These are phyloP conservation scores for Trichophyton schoenleinii DNA, from an alignment of 2,329 filamentous ascomycete species.

Conservation along the genomic window DNA sequence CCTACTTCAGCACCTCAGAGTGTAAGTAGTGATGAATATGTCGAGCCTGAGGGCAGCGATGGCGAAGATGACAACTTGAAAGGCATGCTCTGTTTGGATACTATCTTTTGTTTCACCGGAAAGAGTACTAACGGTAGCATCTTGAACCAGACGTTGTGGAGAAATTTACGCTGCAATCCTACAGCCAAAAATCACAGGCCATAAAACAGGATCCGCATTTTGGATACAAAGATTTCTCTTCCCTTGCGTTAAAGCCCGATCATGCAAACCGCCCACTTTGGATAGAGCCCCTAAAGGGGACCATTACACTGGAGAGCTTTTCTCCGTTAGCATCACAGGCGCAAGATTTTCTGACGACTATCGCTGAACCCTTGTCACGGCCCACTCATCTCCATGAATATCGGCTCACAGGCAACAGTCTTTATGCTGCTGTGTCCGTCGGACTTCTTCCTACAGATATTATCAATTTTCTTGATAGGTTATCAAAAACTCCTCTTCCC, in stretches of 20 bases:
- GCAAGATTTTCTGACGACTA: conserved; percentile 89
- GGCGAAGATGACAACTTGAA: conserved; percentile 35
- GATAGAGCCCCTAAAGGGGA: conserved; percentile 78
- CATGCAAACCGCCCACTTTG: conserved; percentile 82
- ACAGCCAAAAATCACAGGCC: conserved; percentile 32
- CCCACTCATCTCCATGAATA: conserved; percentile 92
- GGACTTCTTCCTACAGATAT: conserved; percentile 85
- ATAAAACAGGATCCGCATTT: conserved; percentile 43
- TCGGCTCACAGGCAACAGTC: conserved; percentile 74
- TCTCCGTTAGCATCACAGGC: conserved; percentile 74
- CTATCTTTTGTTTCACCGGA: neutral
- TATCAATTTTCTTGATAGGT: conserved; percentile 71
- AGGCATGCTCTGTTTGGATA: conserved; percentile 24
- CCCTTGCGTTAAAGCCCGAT: conserved; percentile 70
- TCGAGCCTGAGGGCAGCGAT: conserved; percentile 38
- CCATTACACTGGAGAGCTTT: conserved; percentile 90
- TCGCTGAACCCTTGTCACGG: conserved; percentile 82
- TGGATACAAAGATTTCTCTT: conserved; percentile 64
- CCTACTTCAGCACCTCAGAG: conserved; percentile 31
- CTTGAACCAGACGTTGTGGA: conserved; percentile 33
- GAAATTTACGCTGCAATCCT: conserved; percentile 42
- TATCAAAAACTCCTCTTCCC: conserved; percentile 79
- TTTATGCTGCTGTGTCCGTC: conserved; percentile 91
- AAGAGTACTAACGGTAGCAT: neutral
- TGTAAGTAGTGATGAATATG: conserved; percentile 44